Conservation (phyloP, 352 stramenopile species). For the Globisporangium nagaii region DNA sequence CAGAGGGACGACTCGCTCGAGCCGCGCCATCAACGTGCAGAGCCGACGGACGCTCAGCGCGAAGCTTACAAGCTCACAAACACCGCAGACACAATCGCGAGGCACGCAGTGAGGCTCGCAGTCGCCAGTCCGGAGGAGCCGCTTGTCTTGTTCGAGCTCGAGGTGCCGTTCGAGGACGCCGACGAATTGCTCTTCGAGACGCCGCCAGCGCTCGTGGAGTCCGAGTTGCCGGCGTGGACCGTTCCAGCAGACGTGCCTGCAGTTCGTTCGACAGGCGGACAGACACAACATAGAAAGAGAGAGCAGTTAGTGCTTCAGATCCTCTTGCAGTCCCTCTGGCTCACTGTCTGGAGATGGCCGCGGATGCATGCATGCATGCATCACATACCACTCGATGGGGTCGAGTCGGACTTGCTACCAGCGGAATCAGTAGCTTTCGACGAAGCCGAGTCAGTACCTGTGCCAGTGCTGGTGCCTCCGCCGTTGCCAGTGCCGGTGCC, state of each 20-base stretch:
- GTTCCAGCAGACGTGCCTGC: constrained; percentile 12
- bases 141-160: constrained; percentile 12
- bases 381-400: constrained; percentile 2
- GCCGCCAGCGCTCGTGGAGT: constrained; percentile 3
- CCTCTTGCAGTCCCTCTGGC: background rate
- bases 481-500: constrained; percentile 6
- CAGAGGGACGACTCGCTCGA: background rate
- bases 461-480: too few relatives aligned
- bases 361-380: background rate
- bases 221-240: constrained; percentile 12
- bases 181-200: constrained; percentile 17
- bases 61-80: constrained; percentile 31
- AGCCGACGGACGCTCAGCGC: background rate
- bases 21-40: background rate
- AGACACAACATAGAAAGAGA: background rate
- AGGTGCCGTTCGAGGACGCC: constrained; percentile 10
- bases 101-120: constrained; percentile 21
- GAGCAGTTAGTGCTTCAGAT: background rate
- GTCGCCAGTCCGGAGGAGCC: constrained; percentile 21
- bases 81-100: constrained; percentile 29
- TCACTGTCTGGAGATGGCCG: background rate
- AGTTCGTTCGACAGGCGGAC: background rate
- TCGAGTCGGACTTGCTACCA: constrained; percentile 1
- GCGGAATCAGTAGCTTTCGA: background rate
- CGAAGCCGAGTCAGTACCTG: constrained; percentile 6